Evolutionary conservation across 2,329 filamentous ascomycete species (phyloP), one percentile per base, ranked within the genome.

Genomic region (Cladophialophora immunda): DNA sequence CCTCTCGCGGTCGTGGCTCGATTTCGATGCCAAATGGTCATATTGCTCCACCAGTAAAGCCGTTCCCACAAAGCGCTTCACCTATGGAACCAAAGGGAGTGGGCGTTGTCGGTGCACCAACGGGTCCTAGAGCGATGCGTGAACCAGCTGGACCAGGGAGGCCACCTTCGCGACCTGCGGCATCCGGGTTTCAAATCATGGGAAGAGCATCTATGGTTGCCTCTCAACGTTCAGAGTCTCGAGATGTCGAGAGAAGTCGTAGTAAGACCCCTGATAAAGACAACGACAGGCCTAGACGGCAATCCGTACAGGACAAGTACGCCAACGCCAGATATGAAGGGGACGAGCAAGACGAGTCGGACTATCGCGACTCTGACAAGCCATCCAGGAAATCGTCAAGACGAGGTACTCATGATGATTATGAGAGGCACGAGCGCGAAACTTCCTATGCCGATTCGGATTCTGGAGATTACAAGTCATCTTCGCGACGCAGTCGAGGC

Each of bases 121-220:
- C 91, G 62, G 95, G 94, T 9, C 95, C 95, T 56, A 94, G 95
- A 80, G 95, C 95, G 19, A 97, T 98, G 92, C 87, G 94, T 65
- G 72, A 72, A 55, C 64, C 69, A 25, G 61, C 69, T 61, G 62
- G 62, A 27, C 60, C 71, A 15, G n/a, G 66, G 17, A 57, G 62
- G 57, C 69, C 69, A 52, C 22, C 47, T 25, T 68, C 69, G 30
- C 68, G 68, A 32, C 58, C 71, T 25, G 59, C 69, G 3, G 65
- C 62, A 19, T 60, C 61, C 19, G 72, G 72, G 5, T 70, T 74
- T 41, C 71, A 73, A 45, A 73, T 74, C 50, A 70, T 71, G 58
- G 72, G 72, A 29, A 68, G 71, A 50, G 72, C 70, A n/a, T 67
- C 71, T 9, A 67, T 66, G 64, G 25, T 34, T n/a, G 57, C 59